Percentiles rank a stretch among this genome's conserved stretches.
These are phyloP conservation scores for Calocera cornea DNA, from an alignment of 768 basidiomycete genomes.

Conservation along the genomic window DNA sequence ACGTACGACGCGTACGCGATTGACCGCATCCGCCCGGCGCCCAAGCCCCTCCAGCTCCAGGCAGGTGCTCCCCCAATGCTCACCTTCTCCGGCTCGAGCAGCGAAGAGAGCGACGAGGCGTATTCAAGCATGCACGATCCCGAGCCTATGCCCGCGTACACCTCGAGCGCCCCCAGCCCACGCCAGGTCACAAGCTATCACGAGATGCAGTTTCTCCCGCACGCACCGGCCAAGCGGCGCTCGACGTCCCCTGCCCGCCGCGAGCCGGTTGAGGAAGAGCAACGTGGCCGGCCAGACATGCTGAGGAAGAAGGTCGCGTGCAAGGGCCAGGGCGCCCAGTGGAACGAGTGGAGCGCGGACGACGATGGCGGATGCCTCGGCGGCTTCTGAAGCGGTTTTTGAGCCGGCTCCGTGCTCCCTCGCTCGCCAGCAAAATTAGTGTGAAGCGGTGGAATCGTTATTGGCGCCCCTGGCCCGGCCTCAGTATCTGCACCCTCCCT, in stretches of 20 bases:
- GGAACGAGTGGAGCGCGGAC: neutral
- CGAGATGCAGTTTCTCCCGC: neutral
- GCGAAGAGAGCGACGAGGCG: conserved; percentile 4
- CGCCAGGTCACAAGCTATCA: neutral
- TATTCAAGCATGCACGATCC: neutral
- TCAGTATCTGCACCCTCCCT: neutral
- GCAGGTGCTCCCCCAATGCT: neutral
- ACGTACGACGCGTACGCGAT: conserved; percentile 32
- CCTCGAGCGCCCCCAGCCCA: neutral
- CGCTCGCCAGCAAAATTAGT: neutral
- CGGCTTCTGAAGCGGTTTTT: neutral
- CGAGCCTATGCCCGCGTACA: neutral
- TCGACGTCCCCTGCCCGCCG: neutral
- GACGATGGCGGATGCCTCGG: conserved; percentile 3
- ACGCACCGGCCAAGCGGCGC: neutral
- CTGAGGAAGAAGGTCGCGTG: neutral
- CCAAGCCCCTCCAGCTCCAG: neutral
- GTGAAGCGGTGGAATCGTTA: no score
- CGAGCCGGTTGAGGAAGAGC: neutral
- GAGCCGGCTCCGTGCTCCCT: neutral
- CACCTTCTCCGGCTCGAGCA: conserved; percentile 2
- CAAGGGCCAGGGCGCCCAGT: neutral
- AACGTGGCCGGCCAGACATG: neutral
- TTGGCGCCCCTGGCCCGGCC: no score
- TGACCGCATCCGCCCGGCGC: neutral